Base-by-base conservation (phyloP, 768 basidiomycete species). In the Mycena crocata region DNA sequence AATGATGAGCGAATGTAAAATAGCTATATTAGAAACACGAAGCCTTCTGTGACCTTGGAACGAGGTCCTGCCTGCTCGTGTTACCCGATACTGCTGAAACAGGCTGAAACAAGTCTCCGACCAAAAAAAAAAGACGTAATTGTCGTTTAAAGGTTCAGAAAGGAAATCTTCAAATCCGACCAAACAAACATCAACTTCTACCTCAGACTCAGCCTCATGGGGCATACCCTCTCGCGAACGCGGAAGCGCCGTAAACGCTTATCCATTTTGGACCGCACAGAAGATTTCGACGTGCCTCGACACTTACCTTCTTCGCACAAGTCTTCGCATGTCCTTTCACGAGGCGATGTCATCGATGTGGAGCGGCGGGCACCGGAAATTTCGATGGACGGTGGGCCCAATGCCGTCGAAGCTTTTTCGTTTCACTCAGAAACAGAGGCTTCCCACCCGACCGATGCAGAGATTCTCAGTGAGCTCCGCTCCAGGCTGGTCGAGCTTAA, bases 191-290 rank as follows among this genome's bases (percentile, higher is more conserved):
- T 42, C 24, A 21, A n/a, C 17, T 26, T 19, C 28, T 2, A 46
- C 62, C 21, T 35, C 52, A 17, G 54, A 26, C 50, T 32, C 55
- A 31, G 45, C 28, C 30, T 34, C 48, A 65, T 65, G 64, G 64
- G 64, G 13, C 34, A 46, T 42, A 39, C 50, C 34, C n/a, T 57
- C 55, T 64, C 46, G 4, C 24, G 26, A 31, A 24, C 31, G 72
- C 74, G 39, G 75, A 50, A 55, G 75, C 72, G 57, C 78, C 57
- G 64, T 82, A 59, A 59, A 83, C 70, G 51, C 77, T 65, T 46
- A 83, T 66, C 49, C 85, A 83, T 39, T 83, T 77, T 31, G 88
- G 73, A 37, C 15, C n/a, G 5, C 2, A 34, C 30, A 4, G 7
- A 24, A 34, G 23, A 34, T 28, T 14, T 48, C 24, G 40, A 35